A percentile compares a stretch with the other conserved stretches of the same genome.
Evolutionary conservation across 2,329 filamentous ascomycete species (phyloP).

Genomic region (Sphaerulina vaccinii): DNA sequence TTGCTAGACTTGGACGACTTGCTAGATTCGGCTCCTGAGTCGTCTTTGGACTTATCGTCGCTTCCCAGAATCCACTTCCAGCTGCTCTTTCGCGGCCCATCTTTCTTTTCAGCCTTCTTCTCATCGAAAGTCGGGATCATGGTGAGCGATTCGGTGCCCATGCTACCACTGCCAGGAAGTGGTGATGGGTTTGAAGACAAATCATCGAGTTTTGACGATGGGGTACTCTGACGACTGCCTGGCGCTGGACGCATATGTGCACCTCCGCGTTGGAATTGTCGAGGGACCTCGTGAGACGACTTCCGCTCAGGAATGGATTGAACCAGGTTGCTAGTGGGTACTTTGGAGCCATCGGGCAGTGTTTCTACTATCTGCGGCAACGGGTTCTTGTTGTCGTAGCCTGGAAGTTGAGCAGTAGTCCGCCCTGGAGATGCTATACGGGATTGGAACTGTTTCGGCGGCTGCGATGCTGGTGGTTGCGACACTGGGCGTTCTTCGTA

Average conservation of each 20-base stretch:
- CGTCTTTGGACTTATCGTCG: slow-evolving; percentile 60
- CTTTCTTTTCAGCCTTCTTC: slow-evolving; percentile 69
- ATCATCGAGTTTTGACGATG: slow-evolving; percentile 58
- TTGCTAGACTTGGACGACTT: slow-evolving; percentile 45
- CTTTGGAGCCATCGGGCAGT: slow-evolving; percentile 37
- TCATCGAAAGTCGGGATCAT: slow-evolving; percentile 76
- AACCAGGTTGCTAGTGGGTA: slow-evolving; percentile 28
- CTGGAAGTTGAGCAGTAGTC: slow-evolving; percentile 53
- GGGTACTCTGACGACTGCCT: slow-evolving; percentile 29
- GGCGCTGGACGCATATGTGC: slow-evolving; percentile 38
- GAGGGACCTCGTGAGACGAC: slow-evolving; percentile 41
- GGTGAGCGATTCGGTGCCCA: slow-evolving; percentile 73
- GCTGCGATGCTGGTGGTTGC: slow-evolving; percentile 38
- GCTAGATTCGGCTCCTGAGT: slow-evolving; percentile 40
- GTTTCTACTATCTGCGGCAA: slow-evolving; percentile 67
- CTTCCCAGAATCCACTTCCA: slow-evolving; percentile 77
- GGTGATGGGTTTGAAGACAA: slow-evolving; percentile 65
- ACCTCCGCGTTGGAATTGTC: slow-evolving; percentile 36
- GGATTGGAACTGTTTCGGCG: slow-evolving; percentile 54
- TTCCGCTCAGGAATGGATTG: slow-evolving; percentile 52
- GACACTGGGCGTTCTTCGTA: slow-evolving; percentile 34
- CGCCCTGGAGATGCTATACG: slow-evolving; percentile 56
- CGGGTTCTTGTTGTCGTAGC: slow-evolving; percentile 42
- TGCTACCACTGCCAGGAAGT: slow-evolving; percentile 64
- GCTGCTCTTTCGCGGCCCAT: slow-evolving; percentile 69